These are phyloP conservation scores for Xenosphaeropsis pyriputrescens DNA, from an alignment of 2,329 filamentous ascomycete species.

Conservation along the genomic window DNA sequence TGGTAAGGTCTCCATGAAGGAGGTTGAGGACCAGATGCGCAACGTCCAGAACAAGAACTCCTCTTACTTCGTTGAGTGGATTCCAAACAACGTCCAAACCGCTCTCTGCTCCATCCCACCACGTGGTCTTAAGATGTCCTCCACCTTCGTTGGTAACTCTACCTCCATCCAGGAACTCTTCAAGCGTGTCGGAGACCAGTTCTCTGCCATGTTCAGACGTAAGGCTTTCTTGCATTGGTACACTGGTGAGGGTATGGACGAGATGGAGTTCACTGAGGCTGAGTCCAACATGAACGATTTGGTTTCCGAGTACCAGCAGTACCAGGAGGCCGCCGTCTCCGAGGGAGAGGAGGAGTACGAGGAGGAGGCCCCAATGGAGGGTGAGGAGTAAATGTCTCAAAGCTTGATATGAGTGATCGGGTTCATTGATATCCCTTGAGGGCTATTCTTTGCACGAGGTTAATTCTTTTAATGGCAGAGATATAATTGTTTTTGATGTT, in stretches of 20 bases:
- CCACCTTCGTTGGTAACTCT: constrained; percentile 98
- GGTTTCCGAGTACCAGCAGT: constrained; percentile 99
- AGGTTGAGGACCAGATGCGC: constrained; percentile 99
- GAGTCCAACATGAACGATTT: constrained; percentile 99
- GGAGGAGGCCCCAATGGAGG: constrained; percentile 66
- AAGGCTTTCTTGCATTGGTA: constrained; percentile 99
- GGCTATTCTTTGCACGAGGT: too few relatives aligned
- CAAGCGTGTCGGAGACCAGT: constrained; percentile 99
- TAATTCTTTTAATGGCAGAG: too few relatives aligned
- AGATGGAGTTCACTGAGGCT: constrained; percentile 99
- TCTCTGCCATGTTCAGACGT: constrained; percentile 99
- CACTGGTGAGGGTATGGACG: constrained; percentile 99
- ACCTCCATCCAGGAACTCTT: constrained; percentile 99
- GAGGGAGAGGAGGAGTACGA: constrained; percentile 95
- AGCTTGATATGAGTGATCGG: too few relatives aligned
- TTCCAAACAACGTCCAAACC: constrained; percentile 99
- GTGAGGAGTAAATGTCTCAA: constrained; percentile 38
- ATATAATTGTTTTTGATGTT: too few relatives aligned
- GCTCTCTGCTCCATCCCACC: constrained; percentile 98
- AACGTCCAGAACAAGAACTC: constrained; percentile 99
- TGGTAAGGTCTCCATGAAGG: constrained; percentile 99
- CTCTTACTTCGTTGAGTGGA: constrained; percentile 99
- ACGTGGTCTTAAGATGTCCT: constrained; percentile 96
- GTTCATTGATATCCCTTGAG: too few relatives aligned
- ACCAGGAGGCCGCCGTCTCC: constrained; percentile 96